These are phyloP conservation scores for Salix viminalis DNA, from an alignment of 345 rosid genomes.

Conservation along the genomic window DNA sequence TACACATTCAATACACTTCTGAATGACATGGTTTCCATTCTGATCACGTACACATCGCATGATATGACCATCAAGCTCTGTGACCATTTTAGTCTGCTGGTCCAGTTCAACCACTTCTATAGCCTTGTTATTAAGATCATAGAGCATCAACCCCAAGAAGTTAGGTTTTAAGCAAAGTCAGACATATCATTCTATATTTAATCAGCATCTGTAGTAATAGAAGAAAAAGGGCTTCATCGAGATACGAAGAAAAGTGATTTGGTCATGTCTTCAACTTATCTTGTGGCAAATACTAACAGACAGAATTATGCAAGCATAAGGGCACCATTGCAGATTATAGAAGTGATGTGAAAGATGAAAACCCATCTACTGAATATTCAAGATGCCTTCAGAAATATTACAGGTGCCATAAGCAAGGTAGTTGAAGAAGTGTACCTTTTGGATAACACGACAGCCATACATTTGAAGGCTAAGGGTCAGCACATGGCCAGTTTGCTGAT, in stretches of 20 bases:
- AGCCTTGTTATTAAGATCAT: constrained; percentile 46
- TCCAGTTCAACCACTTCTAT: constrained; percentile 89
- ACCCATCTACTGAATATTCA: background rate
- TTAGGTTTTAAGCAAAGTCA: background rate
- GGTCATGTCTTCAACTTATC: background rate
- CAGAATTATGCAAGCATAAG: background rate
- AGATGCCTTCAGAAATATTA: background rate
- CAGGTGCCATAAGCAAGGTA: background rate
- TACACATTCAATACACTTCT: constrained; percentile 91
- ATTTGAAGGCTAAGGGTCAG: constrained; percentile 88
- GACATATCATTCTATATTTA: background rate
- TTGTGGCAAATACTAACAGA: background rate
- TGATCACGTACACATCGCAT: constrained; percentile 97
- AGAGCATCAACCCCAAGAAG: background rate
- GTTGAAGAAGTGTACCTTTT: constrained; percentile 49
- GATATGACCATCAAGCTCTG: constrained; percentile 85
- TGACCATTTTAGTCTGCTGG: constrained; percentile 82
- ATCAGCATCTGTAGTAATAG: background rate
- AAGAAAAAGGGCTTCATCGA: background rate
- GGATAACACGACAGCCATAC: constrained; percentile 98
- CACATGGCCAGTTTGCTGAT: constrained; percentile 74
- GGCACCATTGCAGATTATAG: background rate
- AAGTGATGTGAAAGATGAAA: background rate
- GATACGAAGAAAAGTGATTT: background rate
- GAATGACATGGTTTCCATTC: constrained; percentile 96